A percentile compares a stretch with the other conserved stretches of the same genome.
These are phyloP conservation scores for Pseudozyma flocculosa DNA, from an alignment of 1,284 basidiomycete genomes.

Conservation along the genomic window DNA sequence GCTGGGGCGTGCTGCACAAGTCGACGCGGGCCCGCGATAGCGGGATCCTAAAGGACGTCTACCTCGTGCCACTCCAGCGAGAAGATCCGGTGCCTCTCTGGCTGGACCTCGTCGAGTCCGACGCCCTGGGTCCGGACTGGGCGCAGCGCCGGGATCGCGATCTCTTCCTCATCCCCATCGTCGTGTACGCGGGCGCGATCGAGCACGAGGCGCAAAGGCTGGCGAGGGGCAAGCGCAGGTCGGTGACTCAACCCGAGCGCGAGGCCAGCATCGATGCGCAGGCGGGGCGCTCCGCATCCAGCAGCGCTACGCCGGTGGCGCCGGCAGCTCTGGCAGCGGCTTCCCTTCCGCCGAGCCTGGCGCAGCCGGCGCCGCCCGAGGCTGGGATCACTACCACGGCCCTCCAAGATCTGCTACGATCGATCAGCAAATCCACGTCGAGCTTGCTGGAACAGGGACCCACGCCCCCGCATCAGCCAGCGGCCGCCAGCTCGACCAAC, in stretches of 20 bases:
- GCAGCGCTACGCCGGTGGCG: not conserved
- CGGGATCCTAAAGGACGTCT: conserved; percentile 54
- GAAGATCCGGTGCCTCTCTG: conserved; percentile 47
- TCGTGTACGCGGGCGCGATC: conserved; percentile 38
- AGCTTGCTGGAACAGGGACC: not conserved
- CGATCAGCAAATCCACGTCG: not conserved
- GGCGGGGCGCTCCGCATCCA: no score
- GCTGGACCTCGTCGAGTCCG: conserved; percentile 40
- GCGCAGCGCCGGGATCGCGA: conserved; percentile 27
- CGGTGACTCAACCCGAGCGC: not conserved
- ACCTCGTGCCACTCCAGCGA: conserved; percentile 44
- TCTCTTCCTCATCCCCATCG: conserved; percentile 45
- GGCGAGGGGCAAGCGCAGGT: conserved; percentile 1
- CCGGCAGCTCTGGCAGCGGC: not conserved
- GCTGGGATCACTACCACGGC: not conserved
- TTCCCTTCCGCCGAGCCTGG: no score
- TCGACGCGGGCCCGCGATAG: conserved; percentile 23
- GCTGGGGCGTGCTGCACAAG: conserved; percentile 51
- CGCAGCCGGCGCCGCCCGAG: no score
- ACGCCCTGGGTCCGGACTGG: conserved; percentile 27
- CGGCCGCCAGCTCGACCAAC: no score
- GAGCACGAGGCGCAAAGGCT: conserved; percentile 15
- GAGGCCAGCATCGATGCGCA: not conserved
- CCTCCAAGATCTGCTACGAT: not conserved
- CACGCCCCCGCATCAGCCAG: not conserved